Evolutionary conservation across 352 stramenopile species (phyloP).

Genomic region (Plasmopara viticola): DNA sequence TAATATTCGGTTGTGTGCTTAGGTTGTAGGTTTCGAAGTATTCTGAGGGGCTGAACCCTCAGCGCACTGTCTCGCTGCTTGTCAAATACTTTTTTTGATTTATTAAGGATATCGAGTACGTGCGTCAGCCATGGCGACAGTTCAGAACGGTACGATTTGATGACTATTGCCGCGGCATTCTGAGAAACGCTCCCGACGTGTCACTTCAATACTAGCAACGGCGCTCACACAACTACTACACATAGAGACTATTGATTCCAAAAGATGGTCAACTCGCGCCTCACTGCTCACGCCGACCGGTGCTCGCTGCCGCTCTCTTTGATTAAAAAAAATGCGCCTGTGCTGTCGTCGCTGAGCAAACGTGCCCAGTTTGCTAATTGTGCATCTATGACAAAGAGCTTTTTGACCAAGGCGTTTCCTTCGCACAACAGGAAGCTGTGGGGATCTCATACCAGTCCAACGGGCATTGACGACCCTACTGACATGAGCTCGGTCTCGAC

Average conservation of each 20-base stretch:
- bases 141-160: constrained; percentile 8
- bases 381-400: constrained; percentile 29
- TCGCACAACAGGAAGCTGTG: constrained; percentile 22
- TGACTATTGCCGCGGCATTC: constrained; percentile 14
- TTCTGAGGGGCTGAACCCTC: constrained; percentile 12
- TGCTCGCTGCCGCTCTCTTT: constrained; percentile 20
- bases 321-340: constrained; percentile 23
- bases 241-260: background rate
- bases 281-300: background rate
- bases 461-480: constrained; percentile 18
- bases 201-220: constrained; percentile 12
- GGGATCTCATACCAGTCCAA: constrained; percentile 25
- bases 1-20: constrained; percentile 3
- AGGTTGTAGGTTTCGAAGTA: constrained; percentile 8
- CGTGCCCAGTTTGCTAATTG: constrained; percentile 21
- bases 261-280: background rate
- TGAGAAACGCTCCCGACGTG: constrained; percentile 22
- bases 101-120: background rate
- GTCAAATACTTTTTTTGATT: constrained; percentile 4
- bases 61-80: constrained; percentile 9
- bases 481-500: constrained; percentile 11
- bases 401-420: constrained; percentile 31
- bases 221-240: background rate
- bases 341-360: constrained; percentile 23
- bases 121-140: constrained; percentile 21